Evolutionary conservation across 495 filamentous ascomycete species (phyloP).

Genomic region (Daldinia grandis): DNA sequence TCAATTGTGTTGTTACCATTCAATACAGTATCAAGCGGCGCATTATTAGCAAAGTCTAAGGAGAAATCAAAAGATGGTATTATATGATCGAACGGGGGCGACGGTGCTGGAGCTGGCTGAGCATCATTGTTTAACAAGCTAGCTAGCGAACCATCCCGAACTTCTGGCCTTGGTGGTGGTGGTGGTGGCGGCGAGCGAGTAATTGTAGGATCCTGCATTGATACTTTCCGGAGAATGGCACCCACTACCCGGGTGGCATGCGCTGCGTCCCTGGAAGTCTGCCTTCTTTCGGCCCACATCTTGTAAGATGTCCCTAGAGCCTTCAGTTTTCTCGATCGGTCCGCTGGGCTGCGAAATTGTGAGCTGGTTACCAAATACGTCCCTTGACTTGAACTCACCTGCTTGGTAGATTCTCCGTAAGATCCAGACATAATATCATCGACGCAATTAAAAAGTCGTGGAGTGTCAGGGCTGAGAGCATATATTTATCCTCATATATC

Average conservation of each 20-base stretch:
- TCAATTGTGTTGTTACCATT: slow-evolving; percentile 46
- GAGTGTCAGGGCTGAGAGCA: slow-evolving; percentile 49
- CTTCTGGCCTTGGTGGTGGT: slow-evolving; percentile 40
- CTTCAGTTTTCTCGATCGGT: slow-evolving; percentile 45
- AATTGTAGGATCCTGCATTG: slow-evolving; percentile 30
- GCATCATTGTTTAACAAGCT: slow-evolving; percentile 44
- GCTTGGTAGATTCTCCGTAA: slow-evolving; percentile 47
- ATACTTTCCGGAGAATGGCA: slow-evolving; percentile 51
- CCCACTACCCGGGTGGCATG: slow-evolving; percentile 52
- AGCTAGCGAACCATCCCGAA: slow-evolving; percentile 38
- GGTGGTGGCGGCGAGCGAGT: slow-evolving; percentile 30
- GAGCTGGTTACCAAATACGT: slow-evolving; percentile 5
- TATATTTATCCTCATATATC: slow-evolving; percentile 50
- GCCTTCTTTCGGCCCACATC: slow-evolving; percentile 48
- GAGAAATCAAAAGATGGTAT: slow-evolving; percentile 36
- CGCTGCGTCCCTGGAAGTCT: slow-evolving; percentile 45
- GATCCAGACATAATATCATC: slow-evolving; percentile 53
- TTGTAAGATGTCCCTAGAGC: slow-evolving; percentile 53
- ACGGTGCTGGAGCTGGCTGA: slow-evolving; percentile 23
- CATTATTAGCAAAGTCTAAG: slow-evolving; percentile 32
- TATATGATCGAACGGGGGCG: slow-evolving; percentile 17
- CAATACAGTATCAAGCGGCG: slow-evolving; percentile 44
- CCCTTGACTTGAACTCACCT: slow-evolving; percentile 24
- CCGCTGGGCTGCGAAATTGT: slow-evolving; percentile 29
- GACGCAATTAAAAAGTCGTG: slow-evolving; percentile 57